phyloP scores from a whole-genome alignment of 176 grass and related monocot genomes.

The Dendrocalamus sinicus region DNA sequence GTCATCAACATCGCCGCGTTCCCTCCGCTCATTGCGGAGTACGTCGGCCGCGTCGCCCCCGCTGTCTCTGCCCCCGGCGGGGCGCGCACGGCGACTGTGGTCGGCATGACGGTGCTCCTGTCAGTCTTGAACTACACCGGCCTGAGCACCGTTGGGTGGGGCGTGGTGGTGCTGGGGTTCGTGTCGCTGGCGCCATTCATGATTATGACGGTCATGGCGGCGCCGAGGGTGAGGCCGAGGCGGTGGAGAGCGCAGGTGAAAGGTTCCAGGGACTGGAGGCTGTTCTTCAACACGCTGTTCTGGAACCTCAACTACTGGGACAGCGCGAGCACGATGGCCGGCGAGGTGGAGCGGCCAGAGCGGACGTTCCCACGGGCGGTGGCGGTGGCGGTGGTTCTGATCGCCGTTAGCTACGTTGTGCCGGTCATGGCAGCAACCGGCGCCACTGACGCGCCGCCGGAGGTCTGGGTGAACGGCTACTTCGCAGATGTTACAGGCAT shows the following conservation, averaged over 20 bases:
- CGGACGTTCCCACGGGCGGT: slow-evolving; percentile 52
- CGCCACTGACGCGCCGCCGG: slow-evolving; percentile 42
- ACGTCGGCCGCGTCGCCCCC: slow-evolving; percentile 42
- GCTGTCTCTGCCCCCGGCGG: slow-evolving; percentile 5
- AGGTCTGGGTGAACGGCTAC: slow-evolving; percentile 53
- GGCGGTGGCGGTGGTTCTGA: slow-evolving; percentile 36
- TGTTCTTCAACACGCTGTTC: slow-evolving; percentile 65
- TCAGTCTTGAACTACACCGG: slow-evolving; percentile 55
- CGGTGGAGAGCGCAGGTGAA: slow-evolving; percentile 38
- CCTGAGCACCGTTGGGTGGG: slow-evolving; percentile 52
- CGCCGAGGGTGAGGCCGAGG: slow-evolving; percentile 36
- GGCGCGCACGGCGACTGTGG: slow-evolving; percentile 28
- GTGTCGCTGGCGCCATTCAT: slow-evolving; percentile 52
- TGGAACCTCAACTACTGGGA: slow-evolving; percentile 73
- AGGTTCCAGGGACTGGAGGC: slow-evolving; percentile 43
- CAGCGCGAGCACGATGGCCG: slow-evolving; percentile 55
- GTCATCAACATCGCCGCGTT: slow-evolving; percentile 53
- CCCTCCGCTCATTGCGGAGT: slow-evolving; percentile 46
- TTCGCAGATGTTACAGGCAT: slow-evolving; percentile 47
- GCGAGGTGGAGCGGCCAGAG: slow-evolving; percentile 57
- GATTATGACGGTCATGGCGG: slow-evolving; percentile 45
- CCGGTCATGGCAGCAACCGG: slow-evolving; percentile 52
- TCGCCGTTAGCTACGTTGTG: slow-evolving; percentile 43
- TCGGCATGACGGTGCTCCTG: slow-evolving; percentile 35
- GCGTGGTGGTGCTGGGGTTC: slow-evolving; percentile 44